Evolutionary conservation across 768 basidiomycete species (phyloP).

Genomic region (Russula griseocarnosa): DNA sequence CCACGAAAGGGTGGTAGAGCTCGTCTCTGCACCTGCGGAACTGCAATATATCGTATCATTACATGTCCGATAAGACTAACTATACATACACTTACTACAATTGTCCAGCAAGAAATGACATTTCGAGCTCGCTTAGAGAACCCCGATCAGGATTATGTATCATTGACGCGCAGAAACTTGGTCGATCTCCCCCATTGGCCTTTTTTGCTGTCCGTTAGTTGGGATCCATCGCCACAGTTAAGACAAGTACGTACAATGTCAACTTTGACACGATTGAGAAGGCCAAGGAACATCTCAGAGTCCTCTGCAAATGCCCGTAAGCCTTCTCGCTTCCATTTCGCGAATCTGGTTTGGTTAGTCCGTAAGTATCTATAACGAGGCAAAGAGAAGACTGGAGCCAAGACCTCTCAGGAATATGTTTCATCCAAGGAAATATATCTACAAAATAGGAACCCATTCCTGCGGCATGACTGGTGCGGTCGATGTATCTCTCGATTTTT

Average conservation of each 20-base stretch:
- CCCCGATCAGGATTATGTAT: not conserved
- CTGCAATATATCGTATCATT: not conserved
- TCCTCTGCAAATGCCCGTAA: not conserved
- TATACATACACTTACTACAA: conserved; percentile 2
- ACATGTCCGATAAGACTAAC: not conserved
- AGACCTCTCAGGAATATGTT: conserved; percentile 8
- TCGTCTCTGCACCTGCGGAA: conserved; percentile 15
- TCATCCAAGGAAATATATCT: conserved; percentile 14
- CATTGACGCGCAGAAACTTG: conserved; percentile 7
- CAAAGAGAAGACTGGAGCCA: not conserved
- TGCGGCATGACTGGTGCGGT: not conserved
- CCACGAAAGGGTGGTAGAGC: conserved; percentile 4
- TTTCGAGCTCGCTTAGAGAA: not conserved
- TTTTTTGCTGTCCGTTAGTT: not conserved
- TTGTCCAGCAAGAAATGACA: not conserved
- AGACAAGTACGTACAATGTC: not conserved
- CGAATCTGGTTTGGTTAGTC: not conserved
- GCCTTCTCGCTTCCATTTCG: conserved; percentile 15
- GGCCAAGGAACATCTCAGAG: conserved; percentile 7
- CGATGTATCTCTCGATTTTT: not conserved
- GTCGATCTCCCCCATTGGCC: not conserved
- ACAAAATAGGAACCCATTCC: not conserved
- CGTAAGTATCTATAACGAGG: not conserved
- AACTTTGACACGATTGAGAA: conserved; percentile 1
- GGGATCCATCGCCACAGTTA: no score